Conservation (phyloP, 1,139 yeast species). For the Yarrowia galli region DNA sequence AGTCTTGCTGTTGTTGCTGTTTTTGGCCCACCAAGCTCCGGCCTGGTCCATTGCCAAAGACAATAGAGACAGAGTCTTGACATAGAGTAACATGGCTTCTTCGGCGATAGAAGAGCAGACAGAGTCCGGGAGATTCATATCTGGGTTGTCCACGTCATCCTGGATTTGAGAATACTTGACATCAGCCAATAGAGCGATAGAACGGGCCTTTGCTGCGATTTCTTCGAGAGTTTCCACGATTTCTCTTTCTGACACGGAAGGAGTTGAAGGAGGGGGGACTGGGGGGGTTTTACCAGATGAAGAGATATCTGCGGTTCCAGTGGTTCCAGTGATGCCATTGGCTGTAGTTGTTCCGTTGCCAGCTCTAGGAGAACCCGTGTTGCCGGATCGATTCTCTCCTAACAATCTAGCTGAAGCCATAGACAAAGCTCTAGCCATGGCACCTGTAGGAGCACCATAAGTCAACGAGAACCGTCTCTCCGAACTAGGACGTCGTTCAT, state of each 20-base stretch:
- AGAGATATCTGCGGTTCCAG: too few species aligned
- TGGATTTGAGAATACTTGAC: constrained; percentile 82
- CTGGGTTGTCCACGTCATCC: constrained; percentile 53
- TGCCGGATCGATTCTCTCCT: too few species aligned
- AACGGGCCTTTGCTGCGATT: constrained; percentile 88
- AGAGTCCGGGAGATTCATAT: constrained; percentile 66
- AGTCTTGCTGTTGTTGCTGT: constrained; percentile 53
- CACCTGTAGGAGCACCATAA: constrained; percentile 79
- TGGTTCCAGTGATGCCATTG: not conserved
- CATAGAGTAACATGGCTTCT: constrained; percentile 85
- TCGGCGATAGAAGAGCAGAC: constrained; percentile 63
- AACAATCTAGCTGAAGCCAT: constrained; percentile 88
- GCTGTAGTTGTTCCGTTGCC: too few species aligned
- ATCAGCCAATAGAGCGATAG: constrained; percentile 86
- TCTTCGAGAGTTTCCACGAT: constrained; percentile 65
- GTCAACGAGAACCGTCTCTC: constrained; percentile 49
- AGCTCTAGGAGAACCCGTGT: constrained; percentile 41
- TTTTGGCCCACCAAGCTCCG: constrained; percentile 84
- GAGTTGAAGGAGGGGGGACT: not conserved
- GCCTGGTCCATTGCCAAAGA: constrained; percentile 88
- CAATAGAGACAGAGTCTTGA: constrained; percentile 78
- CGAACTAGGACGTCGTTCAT: constrained; percentile 29
- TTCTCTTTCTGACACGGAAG: constrained; percentile 7
- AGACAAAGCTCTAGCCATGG: constrained; percentile 84
- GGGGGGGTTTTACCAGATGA: constrained; percentile 6